These are phyloP conservation scores for Blattamonas nauphoetae DNA, from an alignment of 78 protist genomes.

Conservation along the genomic window DNA sequence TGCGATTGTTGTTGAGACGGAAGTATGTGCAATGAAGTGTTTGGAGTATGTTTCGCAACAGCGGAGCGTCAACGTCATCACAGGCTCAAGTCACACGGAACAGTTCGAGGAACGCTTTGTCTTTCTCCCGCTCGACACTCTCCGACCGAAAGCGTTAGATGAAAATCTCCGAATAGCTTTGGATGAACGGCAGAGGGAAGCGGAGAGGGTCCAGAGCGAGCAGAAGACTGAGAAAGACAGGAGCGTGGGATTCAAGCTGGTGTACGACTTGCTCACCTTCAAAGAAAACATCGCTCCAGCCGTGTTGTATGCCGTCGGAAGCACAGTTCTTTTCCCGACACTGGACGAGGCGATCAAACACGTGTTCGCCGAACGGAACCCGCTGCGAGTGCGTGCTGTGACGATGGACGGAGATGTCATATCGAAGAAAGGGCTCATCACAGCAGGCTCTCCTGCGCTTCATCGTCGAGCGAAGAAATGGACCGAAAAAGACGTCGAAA, in stretches of 20 bases:
- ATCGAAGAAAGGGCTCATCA: background rate
- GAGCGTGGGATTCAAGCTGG: too few species aligned
- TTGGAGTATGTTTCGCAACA: slow-evolving; percentile 8
- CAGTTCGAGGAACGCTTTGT: background rate
- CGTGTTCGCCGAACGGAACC: background rate
- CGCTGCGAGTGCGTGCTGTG: background rate
- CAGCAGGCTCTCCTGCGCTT: background rate
- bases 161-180: slow-evolving; percentile 56
- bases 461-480: background rate
- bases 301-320: slow-evolving; percentile 69
- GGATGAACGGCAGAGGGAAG: too few species aligned
- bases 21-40: slow-evolving; percentile 62
- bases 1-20: slow-evolving; percentile 80
- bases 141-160: slow-evolving; percentile 35
- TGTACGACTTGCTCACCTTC: background rate
- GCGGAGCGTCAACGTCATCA: background rate
- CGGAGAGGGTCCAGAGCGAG: too few species aligned
- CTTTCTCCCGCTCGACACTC: slow-evolving; percentile 64
- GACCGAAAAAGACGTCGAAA: background rate
- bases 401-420: background rate
- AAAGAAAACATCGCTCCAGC: slow-evolving; percentile 46
- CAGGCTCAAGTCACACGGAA: background rate
- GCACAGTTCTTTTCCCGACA: slow-evolving; percentile 71
- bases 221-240: too few species aligned
- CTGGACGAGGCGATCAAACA: slow-evolving; percentile 55